Evolutionary conservation across 495 filamentous ascomycete genomes (phyloP).

Genomic region (Lophiotrema nucula): DNA sequence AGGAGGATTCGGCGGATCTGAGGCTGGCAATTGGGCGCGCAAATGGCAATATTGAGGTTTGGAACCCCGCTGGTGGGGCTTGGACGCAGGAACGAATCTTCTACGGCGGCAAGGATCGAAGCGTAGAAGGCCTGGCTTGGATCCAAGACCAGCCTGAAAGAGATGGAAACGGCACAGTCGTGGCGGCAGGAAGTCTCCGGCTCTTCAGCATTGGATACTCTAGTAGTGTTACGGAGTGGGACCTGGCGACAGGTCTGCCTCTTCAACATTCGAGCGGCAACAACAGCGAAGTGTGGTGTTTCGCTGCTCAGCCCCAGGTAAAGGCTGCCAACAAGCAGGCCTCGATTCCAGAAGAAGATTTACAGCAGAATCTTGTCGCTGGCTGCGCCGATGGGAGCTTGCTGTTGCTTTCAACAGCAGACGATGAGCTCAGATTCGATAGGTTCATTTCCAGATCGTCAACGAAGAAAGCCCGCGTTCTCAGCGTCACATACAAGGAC

Average conservation of each 20-base stretch:
- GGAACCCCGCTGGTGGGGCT: conserved; percentile 81
- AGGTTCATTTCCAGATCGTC: conserved; percentile 67
- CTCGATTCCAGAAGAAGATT: conserved; percentile 21
- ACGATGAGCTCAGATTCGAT: conserved; percentile 72
- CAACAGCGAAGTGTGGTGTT: conserved; percentile 94
- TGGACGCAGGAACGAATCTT: conserved; percentile 92
- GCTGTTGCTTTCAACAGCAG: conserved; percentile 78
- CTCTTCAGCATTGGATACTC: conserved; percentile 97
- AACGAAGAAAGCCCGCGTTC: conserved; percentile 76
- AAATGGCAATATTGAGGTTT: conserved; percentile 97
- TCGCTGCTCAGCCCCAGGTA: conserved; percentile 78
- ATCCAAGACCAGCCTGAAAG: conserved; percentile 76
- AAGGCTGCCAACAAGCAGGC: conserved; percentile 39
- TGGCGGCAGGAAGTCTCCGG: conserved; percentile 67
- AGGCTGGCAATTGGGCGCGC: conserved; percentile 87
- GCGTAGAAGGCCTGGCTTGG: conserved; percentile 89
- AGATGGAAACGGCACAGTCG: conserved; percentile 57
- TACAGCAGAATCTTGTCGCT: conserved; percentile 71
- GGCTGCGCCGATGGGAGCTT: conserved; percentile 92
- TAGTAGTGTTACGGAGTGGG: conserved; percentile 89
- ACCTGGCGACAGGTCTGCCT: conserved; percentile 72
- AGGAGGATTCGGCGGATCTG: conserved; percentile 52
- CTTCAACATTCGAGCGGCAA: conserved; percentile 82
- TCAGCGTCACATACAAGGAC: conserved; percentile 87
- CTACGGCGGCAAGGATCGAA: conserved; percentile 77